phyloP scores from a whole-genome alignment of 2,329 filamentous ascomycete species.

The Clonostachys rhizophaga region DNA sequence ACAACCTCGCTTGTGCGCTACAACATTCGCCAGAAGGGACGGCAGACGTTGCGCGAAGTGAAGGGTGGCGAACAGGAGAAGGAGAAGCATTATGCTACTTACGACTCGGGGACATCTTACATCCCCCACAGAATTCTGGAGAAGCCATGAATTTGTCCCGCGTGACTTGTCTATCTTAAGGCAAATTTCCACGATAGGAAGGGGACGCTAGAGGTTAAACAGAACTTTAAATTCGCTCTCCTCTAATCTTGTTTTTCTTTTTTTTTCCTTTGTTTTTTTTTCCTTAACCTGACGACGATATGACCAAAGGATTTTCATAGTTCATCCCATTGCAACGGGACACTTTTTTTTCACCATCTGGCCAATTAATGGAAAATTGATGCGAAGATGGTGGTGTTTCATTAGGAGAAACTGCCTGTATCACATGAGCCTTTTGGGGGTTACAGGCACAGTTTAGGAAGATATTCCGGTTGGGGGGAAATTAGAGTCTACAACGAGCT shows the following conservation, averaged over 20 bases:
- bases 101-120: slow-evolving; percentile 29
- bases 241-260: background rate
- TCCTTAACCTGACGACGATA: background rate
- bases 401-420: too few relatives aligned
- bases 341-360: too few relatives aligned
- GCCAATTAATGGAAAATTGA: too few relatives aligned
- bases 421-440: too few relatives aligned
- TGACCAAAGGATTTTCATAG: too few relatives aligned
- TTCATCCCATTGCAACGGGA: too few relatives aligned
- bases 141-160: too few relatives aligned
- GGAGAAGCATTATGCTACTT: slow-evolving; percentile 18
- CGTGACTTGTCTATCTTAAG: background rate
- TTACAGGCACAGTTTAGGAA: too few relatives aligned
- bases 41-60: slow-evolving; percentile 15
- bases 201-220: background rate
- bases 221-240: background rate
- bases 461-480: too few relatives aligned
- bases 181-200: background rate
- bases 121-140: background rate
- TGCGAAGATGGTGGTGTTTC: too few relatives aligned
- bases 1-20: slow-evolving; percentile 38
- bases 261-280: slow-evolving; percentile 1
- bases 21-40: slow-evolving; percentile 35
- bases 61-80: slow-evolving; percentile 20
- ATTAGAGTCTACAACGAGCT: too few relatives aligned